Conservation (phyloP, 2,329 filamentous ascomycete genomes). For the Fusarium pilosicola region DNA sequence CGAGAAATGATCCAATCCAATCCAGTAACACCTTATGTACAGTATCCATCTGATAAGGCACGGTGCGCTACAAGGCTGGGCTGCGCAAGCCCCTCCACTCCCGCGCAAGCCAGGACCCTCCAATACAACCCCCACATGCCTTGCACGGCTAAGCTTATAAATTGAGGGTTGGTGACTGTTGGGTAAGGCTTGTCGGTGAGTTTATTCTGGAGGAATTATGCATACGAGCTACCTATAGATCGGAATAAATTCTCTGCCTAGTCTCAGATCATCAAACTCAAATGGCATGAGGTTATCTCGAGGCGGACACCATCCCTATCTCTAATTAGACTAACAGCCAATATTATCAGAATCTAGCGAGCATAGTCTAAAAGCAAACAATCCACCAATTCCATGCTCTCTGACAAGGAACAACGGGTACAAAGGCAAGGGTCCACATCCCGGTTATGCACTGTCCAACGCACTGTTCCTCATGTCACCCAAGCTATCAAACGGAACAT, state of each 20-base stretch:
- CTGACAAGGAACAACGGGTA: slow-evolving; percentile 18
- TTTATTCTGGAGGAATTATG: neutral
- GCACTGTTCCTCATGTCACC: slow-evolving; percentile 21
- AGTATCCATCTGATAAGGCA: slow-evolving; percentile 17
- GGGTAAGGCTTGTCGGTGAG: neutral
- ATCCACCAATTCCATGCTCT: neutral
- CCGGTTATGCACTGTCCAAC: slow-evolving; percentile 24
- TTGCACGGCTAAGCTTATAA: slow-evolving; percentile 28
- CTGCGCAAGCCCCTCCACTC: slow-evolving; percentile 34
- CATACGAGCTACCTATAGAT: neutral
- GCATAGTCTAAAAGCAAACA: slow-evolving; percentile 7
- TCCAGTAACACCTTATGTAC: neutral
- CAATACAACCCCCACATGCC: slow-evolving; percentile 26
- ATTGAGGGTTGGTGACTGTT: slow-evolving; percentile 2
- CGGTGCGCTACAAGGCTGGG: slow-evolving; percentile 34
- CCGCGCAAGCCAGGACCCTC: slow-evolving; percentile 34
- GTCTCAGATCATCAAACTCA: neutral
- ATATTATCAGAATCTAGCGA: slow-evolving; percentile 16
- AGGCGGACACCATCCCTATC: neutral
- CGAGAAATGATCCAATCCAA: neutral
- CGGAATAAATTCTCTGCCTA: neutral
- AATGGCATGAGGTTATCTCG: neutral
- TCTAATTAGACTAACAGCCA: slow-evolving; percentile 15
- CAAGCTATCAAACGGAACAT: slow-evolving; percentile 4
- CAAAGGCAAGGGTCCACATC: slow-evolving; percentile 25